These are phyloP conservation scores for Bipolaris victoriae DNA, from an alignment of 2,329 filamentous ascomycete species.

Conservation along the genomic window DNA sequence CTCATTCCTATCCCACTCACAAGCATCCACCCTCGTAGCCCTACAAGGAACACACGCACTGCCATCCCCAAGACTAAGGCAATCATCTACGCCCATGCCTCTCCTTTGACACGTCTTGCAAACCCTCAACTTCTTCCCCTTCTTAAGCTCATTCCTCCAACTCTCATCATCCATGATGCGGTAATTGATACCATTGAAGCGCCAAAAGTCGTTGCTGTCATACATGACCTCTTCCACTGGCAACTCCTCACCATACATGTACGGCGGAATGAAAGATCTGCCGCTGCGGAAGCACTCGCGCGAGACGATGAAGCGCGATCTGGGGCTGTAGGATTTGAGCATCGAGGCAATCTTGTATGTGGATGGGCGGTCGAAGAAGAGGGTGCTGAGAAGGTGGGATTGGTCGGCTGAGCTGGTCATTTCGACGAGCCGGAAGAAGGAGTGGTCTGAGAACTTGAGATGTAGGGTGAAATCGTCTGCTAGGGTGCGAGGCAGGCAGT, in stretches of 20 bases:
- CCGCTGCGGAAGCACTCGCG: constrained; percentile 30
- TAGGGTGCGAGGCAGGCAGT: constrained; percentile 20
- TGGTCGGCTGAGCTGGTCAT: constrained; percentile 17
- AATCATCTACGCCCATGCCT: constrained; percentile 16
- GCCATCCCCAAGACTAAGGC: constrained; percentile 25
- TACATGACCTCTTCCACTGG: constrained; percentile 39
- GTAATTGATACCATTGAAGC: constrained; percentile 35
- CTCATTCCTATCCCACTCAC: constrained; percentile 17
- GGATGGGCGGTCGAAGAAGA: constrained; percentile 31
- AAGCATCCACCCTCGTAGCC: constrained; percentile 7
- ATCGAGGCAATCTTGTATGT: constrained; percentile 36
- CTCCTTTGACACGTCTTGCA: constrained; percentile 21
- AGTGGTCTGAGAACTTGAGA: constrained; percentile 28
- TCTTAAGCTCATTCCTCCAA: constrained; percentile 20
- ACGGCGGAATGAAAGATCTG: constrained; percentile 40
- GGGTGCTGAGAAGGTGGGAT: constrained; percentile 20
- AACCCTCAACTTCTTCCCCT: constrained; percentile 14
- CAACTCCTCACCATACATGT: constrained; percentile 44
- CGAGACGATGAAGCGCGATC: constrained; percentile 31
- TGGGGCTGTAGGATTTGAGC: constrained; percentile 26
- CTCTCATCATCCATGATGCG: constrained; percentile 34
- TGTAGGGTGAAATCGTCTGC: constrained; percentile 27
- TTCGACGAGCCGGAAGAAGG: constrained; percentile 20
- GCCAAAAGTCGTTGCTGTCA: constrained; percentile 37
- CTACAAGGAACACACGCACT: constrained; percentile 24